Evolutionary conservation across 192 early-diverging fungal genomes (phyloP).

Genomic region (Coemansia sp.): DNA sequence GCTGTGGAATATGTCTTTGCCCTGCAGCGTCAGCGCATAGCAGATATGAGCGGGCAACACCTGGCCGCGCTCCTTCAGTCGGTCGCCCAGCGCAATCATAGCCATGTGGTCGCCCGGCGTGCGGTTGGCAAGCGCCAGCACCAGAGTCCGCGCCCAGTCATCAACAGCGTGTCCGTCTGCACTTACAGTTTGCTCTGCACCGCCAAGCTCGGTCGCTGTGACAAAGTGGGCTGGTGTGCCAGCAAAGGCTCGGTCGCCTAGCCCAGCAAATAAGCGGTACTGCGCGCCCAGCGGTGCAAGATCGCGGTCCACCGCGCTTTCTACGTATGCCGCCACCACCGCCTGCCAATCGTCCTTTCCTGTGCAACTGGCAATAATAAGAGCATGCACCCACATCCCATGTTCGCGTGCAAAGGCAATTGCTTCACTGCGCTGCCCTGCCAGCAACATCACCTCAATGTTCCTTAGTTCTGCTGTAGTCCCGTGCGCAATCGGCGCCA

Average conservation of each 20-base stretch:
- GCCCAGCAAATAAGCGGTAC: slow-evolving; percentile 68
- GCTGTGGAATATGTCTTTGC: slow-evolving; percentile 55
- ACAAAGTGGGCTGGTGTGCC: slow-evolving; percentile 22
- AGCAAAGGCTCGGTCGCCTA: slow-evolving; percentile 52
- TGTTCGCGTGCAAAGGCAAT: slow-evolving; percentile 48
- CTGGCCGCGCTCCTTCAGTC: slow-evolving; percentile 58
- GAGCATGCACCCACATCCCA: slow-evolving; percentile 83
- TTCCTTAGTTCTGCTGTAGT: slow-evolving; percentile 19
- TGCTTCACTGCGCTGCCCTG: slow-evolving; percentile 46
- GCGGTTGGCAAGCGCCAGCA: slow-evolving; percentile 82
- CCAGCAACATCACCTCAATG: slow-evolving; percentile 40
- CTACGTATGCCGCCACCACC: slow-evolving; percentile 70
- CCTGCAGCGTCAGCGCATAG: slow-evolving; percentile 65
- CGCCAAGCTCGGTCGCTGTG: slow-evolving; percentile 29
- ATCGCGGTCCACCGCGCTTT: slow-evolving; percentile 50
- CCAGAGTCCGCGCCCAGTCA: slow-evolving; percentile 74
- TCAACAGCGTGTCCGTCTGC: slow-evolving; percentile 16
- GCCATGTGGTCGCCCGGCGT: slow-evolving; percentile 68
- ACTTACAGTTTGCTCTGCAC: background rate
- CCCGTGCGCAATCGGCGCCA: slow-evolving; percentile 21
- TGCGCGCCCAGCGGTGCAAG: slow-evolving; percentile 58
- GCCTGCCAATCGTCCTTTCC: slow-evolving; percentile 80
- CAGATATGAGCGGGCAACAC: slow-evolving; percentile 77
- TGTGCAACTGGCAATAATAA: slow-evolving; percentile 85
- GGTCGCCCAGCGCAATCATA: slow-evolving; percentile 78